Evolutionary conservation across 768 basidiomycete genomes (phyloP), one percentile per base, ranked within the genome.

Genomic region (Hydnum rufescens): DNA sequence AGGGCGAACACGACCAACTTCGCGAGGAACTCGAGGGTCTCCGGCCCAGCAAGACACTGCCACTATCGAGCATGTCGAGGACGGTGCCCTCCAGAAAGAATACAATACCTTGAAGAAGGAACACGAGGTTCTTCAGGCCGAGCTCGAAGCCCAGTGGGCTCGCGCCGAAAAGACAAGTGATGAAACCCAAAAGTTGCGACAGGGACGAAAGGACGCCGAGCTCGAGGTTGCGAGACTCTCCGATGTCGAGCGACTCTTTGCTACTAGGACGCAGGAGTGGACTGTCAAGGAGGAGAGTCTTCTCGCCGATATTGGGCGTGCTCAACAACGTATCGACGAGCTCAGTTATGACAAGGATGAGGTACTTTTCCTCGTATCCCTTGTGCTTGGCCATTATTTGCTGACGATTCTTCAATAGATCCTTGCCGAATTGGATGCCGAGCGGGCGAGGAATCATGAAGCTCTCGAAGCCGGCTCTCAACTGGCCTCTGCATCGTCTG

Each of bases 141-240:
- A 86, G 63, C 61, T 83, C 30, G 77, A 83, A 58, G 74, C 76
- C 5, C 81, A 83, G 63, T 83, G 81, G 81, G 66, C 68, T 31
- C 67, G 75, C 53, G 76, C 80, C 4, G 79, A 82, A 64, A 66
- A 67, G 54, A 63, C 67, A 13, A 64, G 67, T n/a, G 76, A 77
- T 57, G 67, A 56, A 34, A 57, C 60, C 32, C 42, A 55, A 42
- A 22, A 52, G 1, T 54, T 60, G 23, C 42, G 52, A n/a, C 32
- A 52, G 22, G 53, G 54, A 30, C 52, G 57, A n/a, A 32, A 30
- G 23, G 52, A 54, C 22, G 43, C 49, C 18, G 49, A 51, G 18
- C 34, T 44, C 36, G 34, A 65, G 58, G 65, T 74, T 5, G 60
- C 67, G 31, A 61, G 61, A 29, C 61, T 75, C 32, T 63, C 13